phyloP scores from a whole-genome alignment of 768 basidiomycete genomes.

The Pisolithus sp. region DNA sequence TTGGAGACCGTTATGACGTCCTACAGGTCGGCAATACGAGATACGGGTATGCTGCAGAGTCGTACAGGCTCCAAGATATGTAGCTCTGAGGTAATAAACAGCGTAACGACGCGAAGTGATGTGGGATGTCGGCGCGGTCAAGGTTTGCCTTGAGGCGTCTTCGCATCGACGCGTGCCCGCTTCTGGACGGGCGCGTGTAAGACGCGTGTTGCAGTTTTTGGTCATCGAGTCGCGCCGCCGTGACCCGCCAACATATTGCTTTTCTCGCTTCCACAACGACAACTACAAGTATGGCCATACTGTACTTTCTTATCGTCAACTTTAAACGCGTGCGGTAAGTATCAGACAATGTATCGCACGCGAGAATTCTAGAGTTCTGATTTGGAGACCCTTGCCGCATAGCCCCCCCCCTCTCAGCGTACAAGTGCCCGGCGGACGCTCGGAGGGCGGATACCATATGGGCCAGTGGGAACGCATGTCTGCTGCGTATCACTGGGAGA shows the following conservation, averaged over 20 bases:
- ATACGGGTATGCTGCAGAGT: conserved; percentile 10
- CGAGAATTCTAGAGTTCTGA: too few relatives aligned
- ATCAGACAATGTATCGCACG: too few relatives aligned
- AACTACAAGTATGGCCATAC: neutral
- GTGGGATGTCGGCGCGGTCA: conserved; percentile 22
- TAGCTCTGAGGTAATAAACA: conserved; percentile 25
- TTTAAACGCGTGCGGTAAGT: too few relatives aligned
- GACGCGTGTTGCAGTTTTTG: conserved; percentile 3
- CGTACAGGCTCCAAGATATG: conserved; percentile 8
- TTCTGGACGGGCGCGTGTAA: conserved; percentile 23
- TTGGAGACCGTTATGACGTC: conserved; percentile 23
- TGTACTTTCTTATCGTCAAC: too few relatives aligned
- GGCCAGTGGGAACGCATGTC: too few relatives aligned
- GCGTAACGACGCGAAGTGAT: conserved; percentile 7
- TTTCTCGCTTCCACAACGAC: neutral
- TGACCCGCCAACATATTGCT: neutral
- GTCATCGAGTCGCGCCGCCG: too few relatives aligned
- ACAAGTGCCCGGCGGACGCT: too few relatives aligned
- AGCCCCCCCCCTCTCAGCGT: too few relatives aligned
- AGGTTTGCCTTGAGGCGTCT: conserved; percentile 26
- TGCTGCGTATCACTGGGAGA: too few relatives aligned
- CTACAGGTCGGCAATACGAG: conserved; percentile 25
- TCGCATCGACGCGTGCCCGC: conserved; percentile 20
- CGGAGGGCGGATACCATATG: too few relatives aligned
- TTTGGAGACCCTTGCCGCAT: too few relatives aligned